Percentiles rank a stretch among this genome's conserved stretches.
These are phyloP conservation scores for Apophysomyces variabilis DNA, from an alignment of 371 early-diverging fungal species.

Conservation along the genomic window DNA sequence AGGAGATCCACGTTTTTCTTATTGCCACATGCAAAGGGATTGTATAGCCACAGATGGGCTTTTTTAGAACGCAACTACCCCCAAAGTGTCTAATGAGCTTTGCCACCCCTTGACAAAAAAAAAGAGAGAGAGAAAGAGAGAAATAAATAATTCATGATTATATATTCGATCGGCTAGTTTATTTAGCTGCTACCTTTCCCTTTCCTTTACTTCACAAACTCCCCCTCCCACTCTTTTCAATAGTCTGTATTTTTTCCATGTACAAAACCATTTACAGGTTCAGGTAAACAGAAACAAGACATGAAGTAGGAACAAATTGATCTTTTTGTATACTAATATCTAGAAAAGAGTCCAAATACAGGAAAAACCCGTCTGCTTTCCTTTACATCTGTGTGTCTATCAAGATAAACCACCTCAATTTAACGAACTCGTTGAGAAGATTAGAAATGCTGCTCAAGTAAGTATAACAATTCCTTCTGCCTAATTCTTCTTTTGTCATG, in stretches of 20 bases:
- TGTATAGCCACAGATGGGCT: conserved; percentile 12
- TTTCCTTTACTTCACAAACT: conserved; percentile 6
- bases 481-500: not conserved
- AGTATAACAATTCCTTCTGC: not conserved
- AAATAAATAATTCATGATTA: conserved; percentile 5
- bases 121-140: not conserved
- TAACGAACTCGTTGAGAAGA: conserved; percentile 38
- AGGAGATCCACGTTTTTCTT: conserved; percentile 11
- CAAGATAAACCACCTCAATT: conserved; percentile 41
- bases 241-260: conserved; percentile 15
- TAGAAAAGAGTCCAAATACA: conserved; percentile 36
- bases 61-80: conserved; percentile 11
- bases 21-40: conserved; percentile 12
- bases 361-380: conserved; percentile 32
- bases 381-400: conserved; percentile 38
- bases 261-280: conserved; percentile 38
- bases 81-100: conserved; percentile 3
- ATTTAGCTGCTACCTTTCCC: conserved; percentile 8
- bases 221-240: conserved; percentile 12
- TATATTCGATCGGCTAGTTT: conserved; percentile 7
- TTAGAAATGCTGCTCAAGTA: conserved; percentile 35
- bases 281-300: conserved; percentile 20
- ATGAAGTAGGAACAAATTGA: too few relatives aligned
- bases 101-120: conserved; percentile 3
- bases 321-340: not conserved